Evolutionary conservation across 805 yeast genomes (phyloP), one percentile per base, ranked within the genome.

Genomic region (Barnettozyma wickerhamii): DNA sequence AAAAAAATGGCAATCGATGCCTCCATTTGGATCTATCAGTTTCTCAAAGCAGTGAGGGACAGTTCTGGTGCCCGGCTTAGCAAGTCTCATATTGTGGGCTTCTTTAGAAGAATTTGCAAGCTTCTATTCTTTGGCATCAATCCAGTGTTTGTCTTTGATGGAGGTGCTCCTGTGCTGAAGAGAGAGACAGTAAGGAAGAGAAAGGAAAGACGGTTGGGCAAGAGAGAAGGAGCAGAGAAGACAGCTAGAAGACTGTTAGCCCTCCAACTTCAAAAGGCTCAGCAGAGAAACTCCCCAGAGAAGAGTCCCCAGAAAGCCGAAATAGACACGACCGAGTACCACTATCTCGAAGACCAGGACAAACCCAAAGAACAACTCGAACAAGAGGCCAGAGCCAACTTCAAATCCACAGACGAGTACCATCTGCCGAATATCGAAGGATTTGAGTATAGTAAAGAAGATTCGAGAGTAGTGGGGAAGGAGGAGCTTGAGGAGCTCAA

Each of bases 1-100:
- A 84, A 82, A 57, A 69, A 74, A 39, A 67, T 93, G 52, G 99
- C 99, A 0, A 91, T 93, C 7, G 99, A 93, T 69, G 99, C 99
- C 1, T 91, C 98, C 3, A 93, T 93, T 48, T 93, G 99, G 99
- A 84, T 93, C 40, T 93, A 93, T 58, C 99, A 93, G 60, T 93
- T 93, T 56, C 68, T 93, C 48, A 93, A 91, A 59, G 98, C 98
- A 1, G 95, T 93, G 18, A 73, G 98, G 50, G 95, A 89, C 58
- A 65, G 76, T 30, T 83, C 84, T 23, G 99, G 98, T 7, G 77
- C 83, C 44, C 75, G 86, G 1, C 60, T 90, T 45, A 71, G 74
- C 23, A 84, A 80, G 46, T 82, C 96, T 0, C 99, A 93, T 59
- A 77, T 93, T 15, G 85, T 89, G n/a, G 99, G 99, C 7, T 93